These are phyloP conservation scores for Angomonas ambiguus DNA, from an alignment of 208 protist genomes.

Conservation along the genomic window DNA sequence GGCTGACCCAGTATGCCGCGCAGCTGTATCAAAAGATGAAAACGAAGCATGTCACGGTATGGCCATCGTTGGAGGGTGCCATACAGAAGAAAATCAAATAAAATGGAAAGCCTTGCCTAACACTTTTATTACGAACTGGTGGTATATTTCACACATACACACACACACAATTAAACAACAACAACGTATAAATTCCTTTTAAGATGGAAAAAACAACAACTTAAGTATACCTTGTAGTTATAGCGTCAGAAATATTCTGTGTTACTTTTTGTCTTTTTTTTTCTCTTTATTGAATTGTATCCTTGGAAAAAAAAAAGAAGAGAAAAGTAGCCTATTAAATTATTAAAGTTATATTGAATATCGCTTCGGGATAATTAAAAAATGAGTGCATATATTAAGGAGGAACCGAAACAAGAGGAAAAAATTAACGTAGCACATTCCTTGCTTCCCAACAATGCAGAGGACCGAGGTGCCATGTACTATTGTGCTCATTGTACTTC, in stretches of 20 bases:
- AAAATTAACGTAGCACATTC: not conserved
- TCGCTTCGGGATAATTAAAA: not conserved
- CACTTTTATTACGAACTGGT: too few relatives aligned
- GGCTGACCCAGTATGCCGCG: conserved; percentile 50
- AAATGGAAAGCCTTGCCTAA: too few relatives aligned
- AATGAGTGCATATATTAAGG: conserved; percentile 9
- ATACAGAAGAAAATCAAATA: conserved; percentile 16
- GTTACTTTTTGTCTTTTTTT: conserved; percentile 1
- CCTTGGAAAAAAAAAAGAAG: not conserved
- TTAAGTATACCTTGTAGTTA: too few relatives aligned
- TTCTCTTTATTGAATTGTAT: conserved; percentile 11
- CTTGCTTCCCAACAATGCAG: not conserved
- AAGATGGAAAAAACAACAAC: too few relatives aligned
- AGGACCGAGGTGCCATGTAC: conserved; percentile 56
- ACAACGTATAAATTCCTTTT: too few relatives aligned
- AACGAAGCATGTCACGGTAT: conserved; percentile 68
- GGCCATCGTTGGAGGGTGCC: conserved; percentile 56
- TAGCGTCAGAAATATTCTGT: too few relatives aligned
- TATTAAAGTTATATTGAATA: conserved; percentile 11
- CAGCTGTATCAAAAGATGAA: conserved; percentile 77
- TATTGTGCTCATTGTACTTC: conserved; percentile 80
- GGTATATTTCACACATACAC: too few relatives aligned
- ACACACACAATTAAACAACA: too few relatives aligned
- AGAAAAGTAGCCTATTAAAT: too few relatives aligned
- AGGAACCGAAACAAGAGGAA: conserved; percentile 18